Base-by-base conservation (phyloP, 1,139 yeast genomes). In the Meyerozyma athensensis region DNA sequence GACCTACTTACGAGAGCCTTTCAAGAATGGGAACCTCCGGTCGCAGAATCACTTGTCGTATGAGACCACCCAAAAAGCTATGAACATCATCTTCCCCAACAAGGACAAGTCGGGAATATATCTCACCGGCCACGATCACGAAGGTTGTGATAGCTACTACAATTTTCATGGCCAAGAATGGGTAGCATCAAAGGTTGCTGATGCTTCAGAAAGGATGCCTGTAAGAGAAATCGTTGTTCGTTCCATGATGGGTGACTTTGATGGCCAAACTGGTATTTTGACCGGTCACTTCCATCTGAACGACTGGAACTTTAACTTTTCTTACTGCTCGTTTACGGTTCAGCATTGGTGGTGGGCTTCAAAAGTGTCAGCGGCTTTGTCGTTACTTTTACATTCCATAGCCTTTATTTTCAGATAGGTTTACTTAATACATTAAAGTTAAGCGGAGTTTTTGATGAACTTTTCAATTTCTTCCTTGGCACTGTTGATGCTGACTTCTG, bases 261-360 rank as follows among this genome's bases (percentile, higher is more conserved):
- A 82, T 39, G 98, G 98, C 2, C 86, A 85, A 52, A 77, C 92
- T 1, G 98, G 97, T 0, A 61, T 92, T 14, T 63, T 92, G 45
- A 80, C 89, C 1, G 97, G 95, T 2, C 74, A 67, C 39, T 83
- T 74, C 54, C 53, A 56, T 32, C 43, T 56, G 7, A 47, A 54
- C 2, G 49, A 50, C 12, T 84, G 94, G 92, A 70, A 70, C n/a
- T 87, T 85, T 63, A 63, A 72, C 22, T 89, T 78, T 59, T 59
- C 72, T 5, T 68, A 84, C 43, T 92, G 98, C 60, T 81, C 90
- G 9, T 89, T 90, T 57, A 73, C 75, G 1, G 77, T 86, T n/a
- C 97, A 89, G 61, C 97, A 89, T 56, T 76, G 85, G 47, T 92
- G 97, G 97, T 92, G 97, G 97, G 86, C 77, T 4, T 72, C 95